These are phyloP conservation scores for Hyphopichia buzzinii DNA, from an alignment of 1,139 yeast species.

Conservation along the genomic window DNA sequence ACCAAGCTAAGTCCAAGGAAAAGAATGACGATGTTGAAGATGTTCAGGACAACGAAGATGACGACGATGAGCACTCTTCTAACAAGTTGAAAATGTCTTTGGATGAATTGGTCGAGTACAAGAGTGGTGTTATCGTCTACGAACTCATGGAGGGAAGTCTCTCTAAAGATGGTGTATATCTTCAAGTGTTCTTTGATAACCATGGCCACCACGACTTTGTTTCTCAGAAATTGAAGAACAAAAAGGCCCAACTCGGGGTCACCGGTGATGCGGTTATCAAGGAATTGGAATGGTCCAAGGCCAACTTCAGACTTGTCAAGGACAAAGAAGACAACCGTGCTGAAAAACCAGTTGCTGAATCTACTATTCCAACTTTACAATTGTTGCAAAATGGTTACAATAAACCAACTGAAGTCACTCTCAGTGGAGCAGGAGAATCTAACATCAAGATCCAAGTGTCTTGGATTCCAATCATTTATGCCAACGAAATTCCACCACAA, in stretches of 20 bases:
- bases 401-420: slow-evolving; percentile 47
- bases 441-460: slow-evolving; percentile 62
- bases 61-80: slow-evolving; percentile 24
- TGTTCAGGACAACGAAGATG: slow-evolving; percentile 34
- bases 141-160: slow-evolving; percentile 61
- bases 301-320: slow-evolving; percentile 60
- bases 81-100: slow-evolving; percentile 57
- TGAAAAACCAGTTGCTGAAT: slow-evolving; percentile 61
- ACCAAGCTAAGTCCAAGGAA: slow-evolving; percentile 17
- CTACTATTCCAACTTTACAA: slow-evolving; percentile 64
- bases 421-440: slow-evolving; percentile 47
- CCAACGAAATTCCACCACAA: slow-evolving; percentile 61
- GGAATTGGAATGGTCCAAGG: slow-evolving; percentile 73
- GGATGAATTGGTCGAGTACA: slow-evolving; percentile 58
- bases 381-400: slow-evolving; percentile 65
- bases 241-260: slow-evolving; percentile 45
- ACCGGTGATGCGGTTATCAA: slow-evolving; percentile 74
- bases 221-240: slow-evolving; percentile 44
- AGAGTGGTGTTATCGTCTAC: slow-evolving; percentile 74
- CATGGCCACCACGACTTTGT: slow-evolving; percentile 61
- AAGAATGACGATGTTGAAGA: slow-evolving; percentile 35
- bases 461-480: slow-evolving; percentile 71
- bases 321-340: slow-evolving; percentile 51
- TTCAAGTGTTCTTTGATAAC: slow-evolving; percentile 77
- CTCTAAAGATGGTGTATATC: slow-evolving; percentile 51